These are phyloP conservation scores for Populus hybrid DNA, from an alignment of 441 rosid species.

Conservation along the genomic window DNA sequence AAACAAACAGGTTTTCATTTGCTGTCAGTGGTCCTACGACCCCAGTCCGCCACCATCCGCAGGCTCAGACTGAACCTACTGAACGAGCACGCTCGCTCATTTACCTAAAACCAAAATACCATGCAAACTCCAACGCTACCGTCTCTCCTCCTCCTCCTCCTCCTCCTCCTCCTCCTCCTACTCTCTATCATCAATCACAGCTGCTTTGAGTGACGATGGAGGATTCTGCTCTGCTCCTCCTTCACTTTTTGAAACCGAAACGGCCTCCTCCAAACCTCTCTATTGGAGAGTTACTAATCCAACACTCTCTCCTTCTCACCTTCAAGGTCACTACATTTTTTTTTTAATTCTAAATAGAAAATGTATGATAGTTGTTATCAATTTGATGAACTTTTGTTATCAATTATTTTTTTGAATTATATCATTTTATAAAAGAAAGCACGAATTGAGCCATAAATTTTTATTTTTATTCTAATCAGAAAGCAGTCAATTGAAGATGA, in stretches of 20 bases:
- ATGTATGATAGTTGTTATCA: no score
- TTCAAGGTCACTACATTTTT: slow-evolving; percentile 47
- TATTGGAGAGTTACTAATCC: slow-evolving; percentile 89
- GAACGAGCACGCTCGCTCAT: background rate
- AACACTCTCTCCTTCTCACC: slow-evolving; percentile 79
- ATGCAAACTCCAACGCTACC: background rate
- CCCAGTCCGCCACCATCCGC: background rate
- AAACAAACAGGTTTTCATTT: background rate
- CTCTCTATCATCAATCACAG: slow-evolving; percentile 23
- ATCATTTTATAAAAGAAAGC: no score
- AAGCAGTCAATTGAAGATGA: no score
- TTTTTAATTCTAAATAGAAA: no score
- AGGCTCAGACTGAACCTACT: background rate
- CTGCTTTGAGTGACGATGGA: slow-evolving; percentile 31
- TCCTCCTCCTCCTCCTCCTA: background rate
- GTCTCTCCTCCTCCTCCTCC: no score
- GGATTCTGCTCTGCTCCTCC: slow-evolving; percentile 77
- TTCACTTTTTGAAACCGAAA: slow-evolving; percentile 32
- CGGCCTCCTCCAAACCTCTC: slow-evolving; percentile 41
- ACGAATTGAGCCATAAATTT: background rate
- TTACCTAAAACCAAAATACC: background rate
- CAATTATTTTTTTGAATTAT: no score
- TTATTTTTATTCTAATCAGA: background rate
- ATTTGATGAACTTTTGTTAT: no score
- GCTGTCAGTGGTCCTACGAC: background rate